Evolutionary conservation across 2,329 filamentous ascomycete species (phyloP).

Genomic region (Dendryphion nanum): DNA sequence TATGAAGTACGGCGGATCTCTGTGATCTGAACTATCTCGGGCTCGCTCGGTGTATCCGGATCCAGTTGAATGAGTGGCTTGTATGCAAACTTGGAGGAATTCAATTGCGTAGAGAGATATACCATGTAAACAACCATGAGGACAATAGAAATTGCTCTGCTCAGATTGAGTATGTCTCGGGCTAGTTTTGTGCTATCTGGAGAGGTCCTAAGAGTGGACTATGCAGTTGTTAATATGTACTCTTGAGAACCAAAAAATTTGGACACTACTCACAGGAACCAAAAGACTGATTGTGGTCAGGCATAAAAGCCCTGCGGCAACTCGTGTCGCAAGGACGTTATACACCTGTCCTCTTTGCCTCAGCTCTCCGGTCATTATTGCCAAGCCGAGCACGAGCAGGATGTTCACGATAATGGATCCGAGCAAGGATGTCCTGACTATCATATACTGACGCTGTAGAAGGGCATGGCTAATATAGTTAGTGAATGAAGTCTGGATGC

Average conservation of each 20-base stretch:
- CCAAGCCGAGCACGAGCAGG: slow-evolving; percentile 80
- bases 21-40: slow-evolving; percentile 3
- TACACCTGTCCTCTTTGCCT: slow-evolving; percentile 75
- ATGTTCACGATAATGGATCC: slow-evolving; percentile 85
- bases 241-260: background rate
- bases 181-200: background rate
- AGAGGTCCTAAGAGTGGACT: background rate
- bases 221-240: too few species aligned
- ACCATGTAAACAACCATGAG: slow-evolving; percentile 13
- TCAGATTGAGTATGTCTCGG: slow-evolving; percentile 8
- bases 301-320: slow-evolving; percentile 72
- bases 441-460: slow-evolving; percentile 62
- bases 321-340: slow-evolving; percentile 84
- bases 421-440: slow-evolving; percentile 84
- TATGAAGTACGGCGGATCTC: background rate
- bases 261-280: slow-evolving; percentile 61
- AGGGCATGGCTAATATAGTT: background rate
- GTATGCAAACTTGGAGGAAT: slow-evolving; percentile 13
- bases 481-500: background rate
- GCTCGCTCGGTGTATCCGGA: slow-evolving; percentile 3
- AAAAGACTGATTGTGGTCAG: slow-evolving; percentile 75
- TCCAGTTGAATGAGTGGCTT: slow-evolving; percentile 15
- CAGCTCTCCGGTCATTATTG: slow-evolving; percentile 77
- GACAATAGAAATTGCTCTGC: slow-evolving; percentile 11
- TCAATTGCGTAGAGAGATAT: slow-evolving; percentile 14